Base-by-base conservation (phyloP, 1,284 basidiomycete species). In the Pseudozyma sp. region DNA sequence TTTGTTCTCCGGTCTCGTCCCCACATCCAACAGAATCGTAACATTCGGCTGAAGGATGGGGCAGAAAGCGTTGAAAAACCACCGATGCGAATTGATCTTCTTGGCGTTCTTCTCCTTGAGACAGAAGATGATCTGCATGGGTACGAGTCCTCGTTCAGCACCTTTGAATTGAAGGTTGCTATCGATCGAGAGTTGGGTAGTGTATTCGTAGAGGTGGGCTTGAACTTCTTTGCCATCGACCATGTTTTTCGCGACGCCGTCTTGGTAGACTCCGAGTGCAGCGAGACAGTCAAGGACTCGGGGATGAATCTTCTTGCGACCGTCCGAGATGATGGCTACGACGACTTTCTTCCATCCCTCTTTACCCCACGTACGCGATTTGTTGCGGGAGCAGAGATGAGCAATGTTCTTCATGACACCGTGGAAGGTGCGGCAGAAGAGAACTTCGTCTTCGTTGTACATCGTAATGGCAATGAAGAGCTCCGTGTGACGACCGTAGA, bases 141-240 rank as follows among this genome's bases (percentile, higher is more conserved):
- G 85, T 6, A 86, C 85, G 57, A 85, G 61, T 0, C 88, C 95
- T 83, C 95, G 94, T 86, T 98, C 96, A 0, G 94, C 93, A 76
- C 95, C 97, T 81, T 91, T 91, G 88, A 98, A 97, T 79, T 94
- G 92, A 52, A 98, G 86, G 77, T 95, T 92, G 1, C 92, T 88
- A 84, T 95, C 94, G 48, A 98, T 87, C 1, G 89, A 93, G 80
- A 97, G 94, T 43, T 93, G 92, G 0, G 95, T 93, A 0, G 95
- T 98, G 82, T 94, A 94, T 86, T 99, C 96, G 85, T 95, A 99
- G 19, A 98, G 84, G 87, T 99, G 96, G 1, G 95, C 95, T 1
- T 93, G 92, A 13, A 98, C 95, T 31, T 91, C 89, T 78, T 92
- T 91, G 61, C 92, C 91, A 84, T 95, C 92, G 79, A 98, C 91